These are phyloP conservation scores for Blastocystis sp. DNA, from an alignment of 352 stramenopile species.

Conservation along the genomic window DNA sequence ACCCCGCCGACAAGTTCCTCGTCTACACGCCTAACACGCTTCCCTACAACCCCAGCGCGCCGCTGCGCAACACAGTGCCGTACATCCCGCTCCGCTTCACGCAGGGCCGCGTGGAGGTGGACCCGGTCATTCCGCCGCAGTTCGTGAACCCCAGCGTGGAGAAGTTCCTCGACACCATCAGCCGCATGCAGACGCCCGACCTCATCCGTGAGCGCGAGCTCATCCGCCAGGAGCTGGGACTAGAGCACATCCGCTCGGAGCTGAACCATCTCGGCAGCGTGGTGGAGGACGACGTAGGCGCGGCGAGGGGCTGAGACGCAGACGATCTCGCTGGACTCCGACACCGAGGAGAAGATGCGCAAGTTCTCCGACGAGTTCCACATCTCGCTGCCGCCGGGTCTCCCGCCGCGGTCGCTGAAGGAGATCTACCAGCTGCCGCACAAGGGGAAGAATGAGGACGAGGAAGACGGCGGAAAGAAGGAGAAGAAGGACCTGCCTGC, in stretches of 20 bases:
- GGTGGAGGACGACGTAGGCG: slow-evolving; percentile 7
- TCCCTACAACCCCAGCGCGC: slow-evolving; percentile 38
- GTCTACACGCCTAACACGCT: slow-evolving; percentile 48
- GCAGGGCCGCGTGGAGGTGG: background rate
- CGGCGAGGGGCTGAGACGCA: background rate
- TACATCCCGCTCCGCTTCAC: slow-evolving; percentile 33
- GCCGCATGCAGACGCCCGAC: background rate
- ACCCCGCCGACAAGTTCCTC: slow-evolving; percentile 43
- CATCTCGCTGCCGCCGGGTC: background rate
- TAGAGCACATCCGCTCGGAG: slow-evolving; percentile 32
- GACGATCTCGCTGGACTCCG: slow-evolving; percentile 1
- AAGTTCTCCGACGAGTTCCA: background rate
- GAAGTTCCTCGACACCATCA: background rate
- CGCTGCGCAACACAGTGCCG: slow-evolving; percentile 28
- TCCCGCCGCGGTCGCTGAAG: slow-evolving; percentile 42
- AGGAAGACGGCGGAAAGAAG: slow-evolving; percentile 4
- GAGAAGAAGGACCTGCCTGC: background rate
- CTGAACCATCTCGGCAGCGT: slow-evolving; percentile 29
- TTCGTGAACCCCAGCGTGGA: slow-evolving; percentile 28
- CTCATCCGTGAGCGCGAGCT: background rate
- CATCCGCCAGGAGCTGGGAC: slow-evolving; percentile 15
- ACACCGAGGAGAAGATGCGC: slow-evolving; percentile 20
- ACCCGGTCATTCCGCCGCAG: background rate
- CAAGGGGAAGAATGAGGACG: slow-evolving; percentile 15
- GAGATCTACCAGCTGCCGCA: slow-evolving; percentile 50